These are phyloP conservation scores for Saitozyma sp. DNA, from an alignment of 768 basidiomycete genomes.

Conservation along the genomic window DNA sequence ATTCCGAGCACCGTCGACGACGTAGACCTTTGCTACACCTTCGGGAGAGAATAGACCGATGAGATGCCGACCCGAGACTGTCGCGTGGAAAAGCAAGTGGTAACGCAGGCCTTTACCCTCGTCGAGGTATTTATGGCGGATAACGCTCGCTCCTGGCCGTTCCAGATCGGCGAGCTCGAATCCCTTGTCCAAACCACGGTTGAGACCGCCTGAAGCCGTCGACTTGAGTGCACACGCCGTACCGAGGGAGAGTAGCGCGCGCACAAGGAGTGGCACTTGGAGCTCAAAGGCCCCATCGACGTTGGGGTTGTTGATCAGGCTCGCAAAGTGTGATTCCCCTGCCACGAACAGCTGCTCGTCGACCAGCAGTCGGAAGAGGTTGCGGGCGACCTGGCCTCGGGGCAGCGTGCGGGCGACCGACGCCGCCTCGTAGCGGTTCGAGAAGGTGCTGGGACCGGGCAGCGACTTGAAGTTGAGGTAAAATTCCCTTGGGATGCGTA, in stretches of 20 bases:
- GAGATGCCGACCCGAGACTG: conserved; percentile 73
- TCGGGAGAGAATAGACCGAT: conserved; percentile 81
- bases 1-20: conserved; percentile 86
- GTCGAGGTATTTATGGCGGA: conserved; percentile 70
- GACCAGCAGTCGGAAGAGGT: conserved; percentile 80
- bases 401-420: conserved; percentile 77
- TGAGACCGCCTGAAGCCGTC: conserved; percentile 66
- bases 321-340: conserved; percentile 85
- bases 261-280: conserved; percentile 80
- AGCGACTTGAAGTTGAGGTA: conserved; percentile 83
- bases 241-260: conserved; percentile 79
- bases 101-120: conserved; percentile 70
- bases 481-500: conserved; percentile 87
- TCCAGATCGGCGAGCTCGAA: conserved; percentile 82
- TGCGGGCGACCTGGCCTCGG: conserved; percentile 68
- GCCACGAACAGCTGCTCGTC: conserved; percentile 80
- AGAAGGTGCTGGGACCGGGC: conserved; percentile 67
- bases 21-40: conserved; percentile 70
- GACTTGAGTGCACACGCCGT: conserved; percentile 74
- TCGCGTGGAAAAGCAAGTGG: conserved; percentile 84
- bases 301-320: conserved; percentile 87
- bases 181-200: conserved; percentile 74
- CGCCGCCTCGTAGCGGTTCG: conserved; percentile 68
- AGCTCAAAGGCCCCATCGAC: conserved; percentile 93
- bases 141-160: conserved; percentile 61